phyloP scores from a whole-genome alignment of 2,329 filamentous ascomycete genomes.

The Niveomyces coronatus region DNA sequence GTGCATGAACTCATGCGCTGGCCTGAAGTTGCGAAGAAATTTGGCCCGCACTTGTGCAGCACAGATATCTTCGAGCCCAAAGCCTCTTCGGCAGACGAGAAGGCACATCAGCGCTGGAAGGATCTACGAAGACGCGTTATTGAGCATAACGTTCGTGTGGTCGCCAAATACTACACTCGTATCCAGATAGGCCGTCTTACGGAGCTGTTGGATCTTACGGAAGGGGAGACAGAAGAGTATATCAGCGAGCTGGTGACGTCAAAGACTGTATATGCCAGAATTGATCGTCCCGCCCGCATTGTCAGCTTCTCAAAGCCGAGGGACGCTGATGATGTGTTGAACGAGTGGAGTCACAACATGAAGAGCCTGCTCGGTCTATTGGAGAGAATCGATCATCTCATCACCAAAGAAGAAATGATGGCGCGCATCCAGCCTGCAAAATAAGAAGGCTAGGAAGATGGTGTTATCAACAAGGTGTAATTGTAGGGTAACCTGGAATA shows the following conservation, averaged over 20 bases:
- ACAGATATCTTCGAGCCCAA: constrained; percentile 81
- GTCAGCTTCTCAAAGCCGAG: constrained; percentile 93
- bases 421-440: constrained; percentile 71
- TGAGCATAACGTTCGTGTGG: constrained; percentile 95
- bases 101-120: constrained; percentile 80
- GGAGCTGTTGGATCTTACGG: constrained; percentile 79
- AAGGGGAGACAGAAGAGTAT: constrained; percentile 98
- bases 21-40: constrained; percentile 84
- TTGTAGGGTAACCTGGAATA: constrained; percentile 8
- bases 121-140: constrained; percentile 97
- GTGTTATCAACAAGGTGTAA: constrained; percentile 2
- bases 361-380: constrained; percentile 77
- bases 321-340: constrained; percentile 90
- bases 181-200: constrained; percentile 88
- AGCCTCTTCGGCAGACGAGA: constrained; percentile 58
- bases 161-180: constrained; percentile 97
- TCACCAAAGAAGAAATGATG: constrained; percentile 99
- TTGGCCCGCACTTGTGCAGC: constrained; percentile 74
- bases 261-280: constrained; percentile 97
- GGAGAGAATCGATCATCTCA: constrained; percentile 92
- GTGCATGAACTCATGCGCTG: constrained; percentile 96
- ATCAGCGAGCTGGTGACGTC: constrained; percentile 94
- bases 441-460: constrained; percentile 15
- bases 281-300: constrained; percentile 83
- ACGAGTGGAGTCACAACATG: constrained; percentile 99